Conservation (phyloP, 495 filamentous ascomycete species). For the Penicillium waksmanii region DNA sequence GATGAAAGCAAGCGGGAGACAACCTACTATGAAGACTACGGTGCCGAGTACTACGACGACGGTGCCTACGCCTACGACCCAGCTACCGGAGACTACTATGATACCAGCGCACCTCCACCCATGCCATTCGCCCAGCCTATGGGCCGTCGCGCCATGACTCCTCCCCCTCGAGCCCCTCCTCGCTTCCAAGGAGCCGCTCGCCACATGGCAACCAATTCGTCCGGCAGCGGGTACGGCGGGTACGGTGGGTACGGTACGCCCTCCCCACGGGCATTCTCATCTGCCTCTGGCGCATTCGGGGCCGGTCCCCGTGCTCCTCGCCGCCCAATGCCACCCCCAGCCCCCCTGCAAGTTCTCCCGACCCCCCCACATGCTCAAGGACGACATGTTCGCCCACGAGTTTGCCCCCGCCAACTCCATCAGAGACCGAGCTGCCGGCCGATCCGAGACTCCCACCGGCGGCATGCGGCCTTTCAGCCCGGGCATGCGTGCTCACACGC, state of each 20-base stretch:
- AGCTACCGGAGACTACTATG: constrained; percentile 71
- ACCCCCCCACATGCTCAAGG: constrained; percentile 86
- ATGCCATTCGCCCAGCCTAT: constrained; percentile 79
- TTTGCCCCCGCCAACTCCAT: constrained; percentile 81
- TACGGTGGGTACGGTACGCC: constrained; percentile 50
- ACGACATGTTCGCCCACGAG: constrained; percentile 82
- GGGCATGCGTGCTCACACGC: constrained; percentile 69
- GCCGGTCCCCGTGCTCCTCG: constrained; percentile 48
- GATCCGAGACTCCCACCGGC: constrained; percentile 80
- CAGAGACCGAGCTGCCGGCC: constrained; percentile 69
- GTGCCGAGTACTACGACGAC: constrained; percentile 59
- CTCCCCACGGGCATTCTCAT: constrained; percentile 67
- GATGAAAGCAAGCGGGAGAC: constrained; percentile 72
- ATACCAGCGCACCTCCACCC: constrained; percentile 49
- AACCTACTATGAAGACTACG: constrained; percentile 71
- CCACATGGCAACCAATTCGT: constrained; percentile 52
- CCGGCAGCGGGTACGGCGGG: constrained; percentile 36
- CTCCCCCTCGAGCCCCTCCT: constrained; percentile 79
- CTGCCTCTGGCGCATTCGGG: constrained; percentile 58
- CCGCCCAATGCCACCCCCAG: constrained; percentile 73
- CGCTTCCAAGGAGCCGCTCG: constrained; percentile 63
- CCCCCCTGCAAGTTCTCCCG: constrained; percentile 74
- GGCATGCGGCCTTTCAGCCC: constrained; percentile 75
- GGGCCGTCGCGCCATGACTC: constrained; percentile 93
- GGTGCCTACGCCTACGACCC: constrained; percentile 70